These are phyloP conservation scores for Phoma herbarum DNA, from an alignment of 2,329 filamentous ascomycete genomes.

Conservation along the genomic window DNA sequence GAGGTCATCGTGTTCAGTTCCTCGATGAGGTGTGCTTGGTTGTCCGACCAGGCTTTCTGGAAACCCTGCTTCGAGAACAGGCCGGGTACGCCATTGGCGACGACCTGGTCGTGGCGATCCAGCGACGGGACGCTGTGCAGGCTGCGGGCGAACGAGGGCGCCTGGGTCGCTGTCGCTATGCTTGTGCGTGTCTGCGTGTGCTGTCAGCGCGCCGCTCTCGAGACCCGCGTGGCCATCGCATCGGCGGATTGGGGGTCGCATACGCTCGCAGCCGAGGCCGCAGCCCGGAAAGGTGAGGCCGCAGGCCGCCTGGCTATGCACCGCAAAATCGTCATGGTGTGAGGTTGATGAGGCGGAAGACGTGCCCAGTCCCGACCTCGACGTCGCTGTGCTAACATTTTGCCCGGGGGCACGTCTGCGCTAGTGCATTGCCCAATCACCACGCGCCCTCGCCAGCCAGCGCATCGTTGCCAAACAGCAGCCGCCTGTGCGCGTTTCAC, in stretches of 20 bases:
- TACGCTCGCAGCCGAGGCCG: slow-evolving; percentile 35
- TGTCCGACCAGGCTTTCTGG: slow-evolving; percentile 80
- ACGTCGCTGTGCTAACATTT: slow-evolving; percentile 19
- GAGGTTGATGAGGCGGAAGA: slow-evolving; percentile 4
- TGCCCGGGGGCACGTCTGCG: slow-evolving; percentile 7
- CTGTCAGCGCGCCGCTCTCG: slow-evolving; percentile 35
- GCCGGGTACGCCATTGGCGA: slow-evolving; percentile 68
- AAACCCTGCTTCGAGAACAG: slow-evolving; percentile 76
- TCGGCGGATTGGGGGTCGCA: slow-evolving; percentile 16
- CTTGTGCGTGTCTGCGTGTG: slow-evolving; percentile 7
- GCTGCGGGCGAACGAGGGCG: slow-evolving; percentile 32
- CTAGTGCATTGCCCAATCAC: slow-evolving; percentile 43
- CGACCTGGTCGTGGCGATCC: slow-evolving; percentile 56
- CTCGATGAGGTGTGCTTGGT: slow-evolving; percentile 77
- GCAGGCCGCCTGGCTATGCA: slow-evolving; percentile 43
- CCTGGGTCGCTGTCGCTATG: not conserved
- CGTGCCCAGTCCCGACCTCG: slow-evolving; percentile 2
- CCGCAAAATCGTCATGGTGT: slow-evolving; percentile 47
- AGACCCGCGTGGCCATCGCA: slow-evolving; percentile 12
- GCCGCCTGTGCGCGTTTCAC: slow-evolving; percentile 45
- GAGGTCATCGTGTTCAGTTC: slow-evolving; percentile 78
- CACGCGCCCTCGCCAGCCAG: slow-evolving; percentile 28
- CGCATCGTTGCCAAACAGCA: slow-evolving; percentile 35
- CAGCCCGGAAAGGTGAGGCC: slow-evolving; percentile 30
- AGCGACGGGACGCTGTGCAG: slow-evolving; percentile 61